Evolutionary conservation across 495 filamentous ascomycete species (phyloP), one percentile per base, ranked within the genome.

Genomic region (Penicillium simplicissimum): DNA sequence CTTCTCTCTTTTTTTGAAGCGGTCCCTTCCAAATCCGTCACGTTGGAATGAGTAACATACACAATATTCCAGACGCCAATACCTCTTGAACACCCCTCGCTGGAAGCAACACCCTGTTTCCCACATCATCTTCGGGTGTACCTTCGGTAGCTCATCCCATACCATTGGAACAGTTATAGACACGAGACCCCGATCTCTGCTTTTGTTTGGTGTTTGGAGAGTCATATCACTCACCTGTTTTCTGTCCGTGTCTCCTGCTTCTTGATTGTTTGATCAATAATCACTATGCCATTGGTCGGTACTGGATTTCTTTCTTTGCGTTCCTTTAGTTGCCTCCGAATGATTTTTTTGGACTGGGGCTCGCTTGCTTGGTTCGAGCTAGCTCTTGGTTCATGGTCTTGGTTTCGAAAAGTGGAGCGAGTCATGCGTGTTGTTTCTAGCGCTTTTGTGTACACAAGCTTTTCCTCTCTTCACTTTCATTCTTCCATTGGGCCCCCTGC

Each of bases 11-110:
- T 42, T 42, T 51, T 37, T 19, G 25, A 38, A 38, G 35, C 53
- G 28, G 31, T 36, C 21, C 38, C 47, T 49, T 60, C 38, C 35
- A 52, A 56, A 42, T 1, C 4, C 54, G 3, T 42, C 45, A 49
- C 11, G 2, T 31, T 57, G 65, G 52, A 56, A 61, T 21, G 63
- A 66, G 62, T 42, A 70, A 38, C 65, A 66, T 60, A 70, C 60
- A 64, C 65, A 64, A 55, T 64, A 58, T 53, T n/a, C 35, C 17
- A 34, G 9, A 36, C 6, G 2, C 23, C 51, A 33, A 49, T 31
- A 19, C 51, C 15, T 52, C 31, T 8, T 8, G 11, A 21, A 13
- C 57, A 43, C 36, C 36, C 21, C 31, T 42, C 48, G 35, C 47
- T 61, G 35, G 37, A 25, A 55, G 23, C 21, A 28, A 40, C 25